These are phyloP conservation scores for Suillus alpinus DNA, from an alignment of 768 basidiomycete genomes.

Conservation along the genomic window DNA sequence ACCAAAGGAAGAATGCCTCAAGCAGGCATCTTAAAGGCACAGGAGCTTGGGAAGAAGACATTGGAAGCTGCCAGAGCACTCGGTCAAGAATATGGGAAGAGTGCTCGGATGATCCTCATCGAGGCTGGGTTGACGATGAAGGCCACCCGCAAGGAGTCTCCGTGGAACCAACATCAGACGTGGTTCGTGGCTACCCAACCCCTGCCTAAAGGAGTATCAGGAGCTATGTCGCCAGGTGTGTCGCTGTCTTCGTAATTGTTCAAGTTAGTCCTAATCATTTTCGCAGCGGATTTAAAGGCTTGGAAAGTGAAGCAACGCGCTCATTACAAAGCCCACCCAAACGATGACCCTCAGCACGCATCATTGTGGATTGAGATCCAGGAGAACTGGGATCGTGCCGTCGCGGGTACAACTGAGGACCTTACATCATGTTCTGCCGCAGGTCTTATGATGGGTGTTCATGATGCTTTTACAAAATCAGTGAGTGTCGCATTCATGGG, in stretches of 20 bases:
- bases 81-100: neutral
- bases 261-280: neutral
- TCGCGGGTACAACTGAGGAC: neutral
- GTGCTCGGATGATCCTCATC: neutral
- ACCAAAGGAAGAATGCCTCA: neutral
- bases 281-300: neutral
- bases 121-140: neutral
- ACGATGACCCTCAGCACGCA: neutral
- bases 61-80: neutral
- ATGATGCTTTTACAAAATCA: too few species aligned
- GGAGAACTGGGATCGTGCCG: neutral
- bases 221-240: neutral
- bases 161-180: neutral
- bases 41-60: neutral
- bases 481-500: too few species aligned
- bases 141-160: neutral
- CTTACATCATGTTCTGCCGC: too few species aligned
- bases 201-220: neutral
- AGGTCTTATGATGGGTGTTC: too few species aligned
- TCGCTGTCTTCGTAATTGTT: neutral
- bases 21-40: neutral
- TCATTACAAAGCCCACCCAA: neutral
- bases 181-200: neutral
- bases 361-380: neutral
- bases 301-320: neutral